Percentiles rank a stretch among this genome's conserved stretches.
Conservation (phyloP, 148 eudicot species). For the Chenopodium formosanum region DNA sequence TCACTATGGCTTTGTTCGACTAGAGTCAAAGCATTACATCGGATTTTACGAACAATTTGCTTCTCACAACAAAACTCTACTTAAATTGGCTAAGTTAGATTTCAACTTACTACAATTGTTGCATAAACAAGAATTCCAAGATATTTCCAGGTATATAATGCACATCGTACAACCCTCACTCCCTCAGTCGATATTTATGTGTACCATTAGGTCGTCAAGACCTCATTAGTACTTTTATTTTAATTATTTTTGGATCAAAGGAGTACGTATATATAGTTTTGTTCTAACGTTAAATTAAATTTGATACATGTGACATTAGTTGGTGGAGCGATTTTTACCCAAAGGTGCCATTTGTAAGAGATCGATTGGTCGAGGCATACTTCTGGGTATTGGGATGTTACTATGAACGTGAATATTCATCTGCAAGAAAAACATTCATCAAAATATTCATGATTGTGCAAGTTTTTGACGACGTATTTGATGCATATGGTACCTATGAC, state of each 20-base stretch:
- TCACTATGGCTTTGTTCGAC: conserved; percentile 37
- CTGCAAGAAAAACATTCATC: conserved; percentile 22
- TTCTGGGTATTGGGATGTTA: conserved; percentile 34
- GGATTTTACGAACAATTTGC: conserved; percentile 37
- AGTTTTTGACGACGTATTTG: conserved; percentile 43
- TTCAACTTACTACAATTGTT: conserved; percentile 44
- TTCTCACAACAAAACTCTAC: conserved; percentile 19
- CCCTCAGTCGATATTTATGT: too few species aligned
- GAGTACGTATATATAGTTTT: too few species aligned
- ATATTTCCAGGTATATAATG: conserved; percentile 29
- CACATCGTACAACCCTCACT: too few species aligned
- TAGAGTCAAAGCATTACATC: conserved; percentile 44
- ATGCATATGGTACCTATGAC: conserved; percentile 43
- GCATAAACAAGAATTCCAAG: conserved; percentile 42
- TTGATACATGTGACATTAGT: conserved; percentile 15
- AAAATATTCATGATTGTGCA: conserved; percentile 19
- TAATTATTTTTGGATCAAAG: too few species aligned
- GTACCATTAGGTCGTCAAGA: too few species aligned
- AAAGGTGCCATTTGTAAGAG: conserved; percentile 35
- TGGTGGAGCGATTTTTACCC: conserved; percentile 42
- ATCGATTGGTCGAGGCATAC: conserved; percentile 38
- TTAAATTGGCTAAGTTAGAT: conserved; percentile 48
- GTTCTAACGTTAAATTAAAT: too few species aligned
- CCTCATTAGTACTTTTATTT: too few species aligned
- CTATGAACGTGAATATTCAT: conserved; percentile 34